A percentile compares a stretch with the other conserved stretches of the same genome.
These are phyloP conservation scores for Rhodotorula sphaerocarpa DNA, from an alignment of 768 basidiomycete species.

Conservation along the genomic window DNA sequence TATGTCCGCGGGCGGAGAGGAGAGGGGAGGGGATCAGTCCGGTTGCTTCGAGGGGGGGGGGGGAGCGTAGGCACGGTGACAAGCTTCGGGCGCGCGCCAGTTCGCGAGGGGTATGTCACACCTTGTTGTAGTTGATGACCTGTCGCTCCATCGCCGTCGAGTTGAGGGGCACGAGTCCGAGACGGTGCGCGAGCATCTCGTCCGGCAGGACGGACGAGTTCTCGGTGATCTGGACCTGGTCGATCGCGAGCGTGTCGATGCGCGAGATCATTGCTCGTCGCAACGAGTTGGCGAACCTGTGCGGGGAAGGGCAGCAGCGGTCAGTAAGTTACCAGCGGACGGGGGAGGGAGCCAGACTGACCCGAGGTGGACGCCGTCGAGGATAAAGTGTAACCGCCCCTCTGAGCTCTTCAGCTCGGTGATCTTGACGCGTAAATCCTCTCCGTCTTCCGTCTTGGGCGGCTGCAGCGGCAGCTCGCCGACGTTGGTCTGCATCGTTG, in stretches of 20 bases:
- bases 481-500: neutral
- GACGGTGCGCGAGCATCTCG: conserved; percentile 91
- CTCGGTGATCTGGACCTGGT: conserved; percentile 82
- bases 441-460: conserved; percentile 31
- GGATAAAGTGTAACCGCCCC: conserved; percentile 79
- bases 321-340: conserved; percentile 12
- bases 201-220: conserved; percentile 92
- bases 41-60: neutral
- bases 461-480: conserved; percentile 29
- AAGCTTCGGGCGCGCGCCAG: too few species aligned
- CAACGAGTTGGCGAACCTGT: conserved; percentile 80
- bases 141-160: conserved; percentile 63
- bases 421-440: conserved; percentile 35
- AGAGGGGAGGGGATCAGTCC: neutral
- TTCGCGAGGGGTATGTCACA: too few species aligned
- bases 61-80: too few species aligned
- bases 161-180: conserved; percentile 85
- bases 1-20: neutral
- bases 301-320: neutral
- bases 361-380: conserved; percentile 95
- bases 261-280: conserved; percentile 93
- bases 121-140: conserved; percentile 42
- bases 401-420: conserved; percentile 56
- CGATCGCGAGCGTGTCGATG: conserved; percentile 92
- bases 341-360: conserved; percentile 52